Evolutionary conservation across 1,284 basidiomycete species (phyloP), one percentile per base, ranked within the genome.

Genomic region (Wolfiporia cocos): DNA sequence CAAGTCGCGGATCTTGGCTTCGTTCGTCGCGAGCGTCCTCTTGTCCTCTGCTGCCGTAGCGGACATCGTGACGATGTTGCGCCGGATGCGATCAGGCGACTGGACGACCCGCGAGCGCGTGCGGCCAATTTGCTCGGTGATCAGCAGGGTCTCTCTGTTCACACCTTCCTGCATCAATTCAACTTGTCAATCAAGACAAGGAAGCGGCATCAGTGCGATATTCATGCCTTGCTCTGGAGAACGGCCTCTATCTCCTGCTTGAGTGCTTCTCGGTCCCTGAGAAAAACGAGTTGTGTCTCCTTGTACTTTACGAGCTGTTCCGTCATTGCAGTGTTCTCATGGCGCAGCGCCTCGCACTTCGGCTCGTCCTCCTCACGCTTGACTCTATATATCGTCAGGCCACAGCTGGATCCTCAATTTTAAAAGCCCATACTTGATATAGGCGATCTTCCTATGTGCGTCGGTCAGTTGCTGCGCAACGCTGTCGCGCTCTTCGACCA

Each of bases 1-100:
- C 9, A 90, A 68, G 54, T 92, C 89, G 33, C 86, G 69, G 2
- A 78, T 70, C 63, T 89, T 90, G 14, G 71, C 68, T 53, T 90
- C 84, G 44, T 81, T 74, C 45, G 71, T 61, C 0, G 72, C 67
- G 12, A 86, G 68, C 0, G 69, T 69, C 43, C 72, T 75, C 64
- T 85, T 77, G 53, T 84, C 74, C 51, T 82, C 75, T 43, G 72
- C 59, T 0, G 74, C 76, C 0, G 73, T 77, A 7, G 64, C 56
- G 3, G 74, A 71, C 85, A 92, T 90, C 20, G 77, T 73, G 12
- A 72, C 64, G 46, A 94, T 92, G 34, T 79, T 83, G 41, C 82
- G 78, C 58, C 81, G 84, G 53, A 92, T 84, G 26, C 91, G 75
- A 35, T 94, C 90, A 0, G 90, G 90, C 0, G 87, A 91, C 53